phyloP scores from a whole-genome alignment of 2,329 filamentous ascomycete species.

The Beauveria rudraprayagi region DNA sequence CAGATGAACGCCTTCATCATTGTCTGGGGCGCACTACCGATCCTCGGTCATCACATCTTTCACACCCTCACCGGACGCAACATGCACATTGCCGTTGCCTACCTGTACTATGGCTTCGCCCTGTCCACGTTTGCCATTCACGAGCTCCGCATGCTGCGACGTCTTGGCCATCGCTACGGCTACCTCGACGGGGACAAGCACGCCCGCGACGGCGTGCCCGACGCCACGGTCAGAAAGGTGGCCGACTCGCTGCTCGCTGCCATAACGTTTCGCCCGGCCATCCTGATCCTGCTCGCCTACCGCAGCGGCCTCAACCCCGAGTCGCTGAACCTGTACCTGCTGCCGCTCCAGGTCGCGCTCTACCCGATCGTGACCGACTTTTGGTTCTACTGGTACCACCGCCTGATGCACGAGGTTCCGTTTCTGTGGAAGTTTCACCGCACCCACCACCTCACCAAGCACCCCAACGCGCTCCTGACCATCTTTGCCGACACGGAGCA shows the following conservation, averaged over 20 bases:
- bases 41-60: slow-evolving; percentile 18
- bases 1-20: slow-evolving; percentile 24
- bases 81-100: slow-evolving; percentile 6
- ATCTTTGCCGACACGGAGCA: slow-evolving; percentile 35
- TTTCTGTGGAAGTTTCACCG: slow-evolving; percentile 31
- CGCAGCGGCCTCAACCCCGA: slow-evolving; percentile 6
- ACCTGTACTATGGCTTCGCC: slow-evolving; percentile 20
- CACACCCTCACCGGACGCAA: slow-evolving; percentile 11
- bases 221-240: slow-evolving; percentile 21
- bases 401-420: slow-evolving; percentile 31
- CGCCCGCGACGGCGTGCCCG: slow-evolving; percentile 26
- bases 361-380: slow-evolving; percentile 32
- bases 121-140: slow-evolving; percentile 23
- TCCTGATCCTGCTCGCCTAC: slow-evolving; percentile 20
- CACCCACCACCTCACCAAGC: slow-evolving; percentile 37
- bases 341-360: slow-evolving; percentile 22
- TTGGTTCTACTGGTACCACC: slow-evolving; percentile 35
- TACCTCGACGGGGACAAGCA: slow-evolving; percentile 22
- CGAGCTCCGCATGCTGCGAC: slow-evolving; percentile 22
- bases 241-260: slow-evolving; percentile 18
- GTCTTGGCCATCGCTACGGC: slow-evolving; percentile 23
- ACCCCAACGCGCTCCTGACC: slow-evolving; percentile 31
- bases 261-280: slow-evolving; percentile 15
- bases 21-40: slow-evolving; percentile 19
- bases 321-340: slow-evolving; percentile 19